Percentiles rank a stretch among this genome's conserved stretches.
Evolutionary conservation across 208 protist species (phyloP).

Genomic region (Trypanosoma cruzi): DNA sequence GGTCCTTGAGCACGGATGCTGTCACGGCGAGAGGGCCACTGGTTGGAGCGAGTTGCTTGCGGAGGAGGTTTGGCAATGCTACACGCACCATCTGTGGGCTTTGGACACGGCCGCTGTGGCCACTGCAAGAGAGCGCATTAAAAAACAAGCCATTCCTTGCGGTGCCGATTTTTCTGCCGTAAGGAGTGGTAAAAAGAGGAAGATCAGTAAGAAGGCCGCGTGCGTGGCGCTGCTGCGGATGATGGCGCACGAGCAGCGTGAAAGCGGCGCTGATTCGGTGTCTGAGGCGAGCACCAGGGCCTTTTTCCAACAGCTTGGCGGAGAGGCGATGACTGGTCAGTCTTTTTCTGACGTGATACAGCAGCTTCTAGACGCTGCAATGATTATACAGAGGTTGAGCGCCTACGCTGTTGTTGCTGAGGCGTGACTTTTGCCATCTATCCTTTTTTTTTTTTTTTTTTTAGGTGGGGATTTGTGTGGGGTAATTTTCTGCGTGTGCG

Average conservation of each 20-base stretch:
- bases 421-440: slow-evolving; percentile 7
- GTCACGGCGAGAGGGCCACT: not conserved
- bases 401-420: slow-evolving; percentile 35
- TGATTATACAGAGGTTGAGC: slow-evolving; percentile 64
- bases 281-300: slow-evolving; percentile 20
- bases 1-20: slow-evolving; percentile 29
- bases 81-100: slow-evolving; percentile 48
- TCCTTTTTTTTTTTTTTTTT: slow-evolving; percentile 29
- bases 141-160: not conserved
- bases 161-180: slow-evolving; percentile 4
- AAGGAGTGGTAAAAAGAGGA: not conserved
- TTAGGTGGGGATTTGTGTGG: not conserved
- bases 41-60: slow-evolving; percentile 35
- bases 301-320: slow-evolving; percentile 50
- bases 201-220: slow-evolving; percentile 23
- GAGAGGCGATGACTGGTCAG: slow-evolving; percentile 41
- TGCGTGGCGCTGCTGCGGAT: slow-evolving; percentile 23
- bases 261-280: slow-evolving; percentile 13
- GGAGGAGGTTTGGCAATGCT: slow-evolving; percentile 65
- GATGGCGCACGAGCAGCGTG: slow-evolving; percentile 33
- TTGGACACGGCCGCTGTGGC: slow-evolving; percentile 23
- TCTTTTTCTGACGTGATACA: slow-evolving; percentile 48
- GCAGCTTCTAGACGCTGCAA: slow-evolving; percentile 57
- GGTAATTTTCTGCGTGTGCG: slow-evolving; percentile 1
- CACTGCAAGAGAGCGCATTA: not conserved